These are phyloP conservation scores for Sungouiozyma intestinalis DNA, from an alignment of 805 yeast genomes.

Conservation along the genomic window DNA sequence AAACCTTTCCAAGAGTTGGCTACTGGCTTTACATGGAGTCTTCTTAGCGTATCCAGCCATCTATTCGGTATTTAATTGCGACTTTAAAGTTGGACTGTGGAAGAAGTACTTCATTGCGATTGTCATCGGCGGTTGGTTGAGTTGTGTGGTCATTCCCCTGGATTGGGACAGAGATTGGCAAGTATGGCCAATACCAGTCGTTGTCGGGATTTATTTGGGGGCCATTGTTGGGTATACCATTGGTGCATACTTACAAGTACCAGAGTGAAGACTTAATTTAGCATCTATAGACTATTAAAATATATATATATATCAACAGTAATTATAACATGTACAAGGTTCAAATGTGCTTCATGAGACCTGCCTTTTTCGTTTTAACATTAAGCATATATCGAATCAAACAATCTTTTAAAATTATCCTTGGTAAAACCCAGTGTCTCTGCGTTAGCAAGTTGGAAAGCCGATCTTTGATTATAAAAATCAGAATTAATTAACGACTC, in stretches of 20 bases:
- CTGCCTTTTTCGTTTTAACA: no score
- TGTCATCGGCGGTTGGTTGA: constrained; percentile 75
- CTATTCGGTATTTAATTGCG: constrained; percentile 44
- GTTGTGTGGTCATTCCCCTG: constrained; percentile 86
- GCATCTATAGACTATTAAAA: background rate
- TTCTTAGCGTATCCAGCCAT: constrained; percentile 53
- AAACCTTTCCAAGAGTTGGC: constrained; percentile 42
- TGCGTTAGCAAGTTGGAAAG: constrained; percentile 9
- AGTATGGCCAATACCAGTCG: constrained; percentile 82
- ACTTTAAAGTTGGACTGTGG: constrained; percentile 37
- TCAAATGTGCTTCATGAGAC: no score
- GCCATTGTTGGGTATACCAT: constrained; percentile 47
- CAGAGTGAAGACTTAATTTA: background rate
- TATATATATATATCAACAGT: no score
- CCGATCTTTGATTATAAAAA: constrained; percentile 18
- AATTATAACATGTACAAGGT: no score
- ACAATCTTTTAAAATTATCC: constrained; percentile 12
- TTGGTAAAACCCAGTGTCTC: constrained; percentile 18
- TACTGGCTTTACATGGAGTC: constrained; percentile 53
- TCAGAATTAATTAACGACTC: constrained; percentile 25
- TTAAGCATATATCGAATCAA: constrained; percentile 9
- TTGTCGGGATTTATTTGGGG: constrained; percentile 73
- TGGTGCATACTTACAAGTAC: constrained; percentile 21
- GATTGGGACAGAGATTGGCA: constrained; percentile 99
- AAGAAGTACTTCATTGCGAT: constrained; percentile 27